phyloP scores from a whole-genome alignment of 345 rosid species.

The Murraya koenigii region DNA sequence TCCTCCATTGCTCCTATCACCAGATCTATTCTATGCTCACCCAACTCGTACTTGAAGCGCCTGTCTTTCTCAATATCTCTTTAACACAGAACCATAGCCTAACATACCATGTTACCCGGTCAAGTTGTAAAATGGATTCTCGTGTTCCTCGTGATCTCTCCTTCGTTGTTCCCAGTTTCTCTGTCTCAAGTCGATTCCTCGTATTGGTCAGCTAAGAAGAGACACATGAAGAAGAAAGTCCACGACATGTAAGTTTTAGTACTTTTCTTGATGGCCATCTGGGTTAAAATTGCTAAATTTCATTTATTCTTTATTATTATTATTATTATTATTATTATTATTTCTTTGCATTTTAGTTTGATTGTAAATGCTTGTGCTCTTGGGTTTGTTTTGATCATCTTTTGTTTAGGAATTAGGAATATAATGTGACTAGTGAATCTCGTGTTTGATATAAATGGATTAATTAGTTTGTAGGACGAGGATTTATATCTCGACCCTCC shows the following conservation, averaged over 20 bases:
- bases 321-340: too few species aligned
- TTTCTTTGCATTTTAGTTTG: neutral
- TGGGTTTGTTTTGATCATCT: neutral
- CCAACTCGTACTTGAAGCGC: neutral
- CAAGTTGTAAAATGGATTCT: constrained; percentile 30
- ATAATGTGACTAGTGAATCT: neutral
- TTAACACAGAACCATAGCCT: neutral
- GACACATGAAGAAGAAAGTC: constrained; percentile 72
- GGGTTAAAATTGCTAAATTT: neutral
- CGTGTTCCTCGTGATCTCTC: constrained; percentile 45
- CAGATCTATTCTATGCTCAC: neutral
- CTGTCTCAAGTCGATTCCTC: constrained; percentile 36
- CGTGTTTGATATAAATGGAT: neutral
- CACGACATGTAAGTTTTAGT: constrained; percentile 60
- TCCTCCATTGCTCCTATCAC: too few species aligned
- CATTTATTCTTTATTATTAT: neutral
- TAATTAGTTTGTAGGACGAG: neutral
- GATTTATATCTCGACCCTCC: neutral
- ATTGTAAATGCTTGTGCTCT: neutral
- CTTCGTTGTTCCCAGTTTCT: constrained; percentile 27
- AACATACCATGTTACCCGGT: constrained; percentile 15
- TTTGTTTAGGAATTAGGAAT: neutral
- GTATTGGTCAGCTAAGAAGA: constrained; percentile 55
- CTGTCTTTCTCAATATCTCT: neutral
- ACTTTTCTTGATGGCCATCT: neutral